Conservation (phyloP, 1,284 basidiomycete genomes). For the Stygiomarasmius scandens region DNA sequence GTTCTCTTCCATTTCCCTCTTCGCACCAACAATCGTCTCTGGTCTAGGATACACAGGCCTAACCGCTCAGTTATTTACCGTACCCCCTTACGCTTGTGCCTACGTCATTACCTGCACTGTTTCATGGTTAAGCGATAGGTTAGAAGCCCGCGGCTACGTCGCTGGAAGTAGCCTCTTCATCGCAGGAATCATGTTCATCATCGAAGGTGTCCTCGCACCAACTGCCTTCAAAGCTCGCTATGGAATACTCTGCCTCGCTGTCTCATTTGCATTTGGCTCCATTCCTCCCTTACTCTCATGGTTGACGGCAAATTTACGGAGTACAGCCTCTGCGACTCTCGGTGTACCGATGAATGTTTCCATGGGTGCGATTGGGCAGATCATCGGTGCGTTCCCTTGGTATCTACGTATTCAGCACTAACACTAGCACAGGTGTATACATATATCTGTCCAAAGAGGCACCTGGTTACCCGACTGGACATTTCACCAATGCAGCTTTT, state of each 20-base stretch:
- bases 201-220: conserved; percentile 14
- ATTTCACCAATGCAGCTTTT: conserved; percentile 37
- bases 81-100: conserved; percentile 53
- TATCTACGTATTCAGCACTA: no score
- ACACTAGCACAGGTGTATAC: conserved; percentile 41
- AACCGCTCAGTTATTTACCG: conserved; percentile 56
- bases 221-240: conserved; percentile 31
- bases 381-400: conserved; percentile 19
- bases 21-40: conserved; percentile 39
- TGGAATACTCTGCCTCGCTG: conserved; percentile 36
- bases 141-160: conserved; percentile 5
- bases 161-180: conserved; percentile 23
- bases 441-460: conserved; percentile 39
- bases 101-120: conserved; percentile 34
- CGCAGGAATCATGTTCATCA: conserved; percentile 26
- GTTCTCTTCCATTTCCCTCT: conserved; percentile 37
- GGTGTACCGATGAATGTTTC: conserved; percentile 40
- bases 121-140: conserved; percentile 23
- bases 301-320: conserved; percentile 37
- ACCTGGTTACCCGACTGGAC: conserved; percentile 36
- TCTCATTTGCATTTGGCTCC: conserved; percentile 36
- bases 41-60: conserved; percentile 48
- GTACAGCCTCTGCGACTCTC: conserved; percentile 35
- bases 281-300: conserved; percentile 40
- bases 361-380: conserved; percentile 39